Evolutionary conservation across 1,284 basidiomycete genomes (phyloP), one percentile per base, ranked within the genome.

Genomic region (Cutaneotrichosporon sp.): DNA sequence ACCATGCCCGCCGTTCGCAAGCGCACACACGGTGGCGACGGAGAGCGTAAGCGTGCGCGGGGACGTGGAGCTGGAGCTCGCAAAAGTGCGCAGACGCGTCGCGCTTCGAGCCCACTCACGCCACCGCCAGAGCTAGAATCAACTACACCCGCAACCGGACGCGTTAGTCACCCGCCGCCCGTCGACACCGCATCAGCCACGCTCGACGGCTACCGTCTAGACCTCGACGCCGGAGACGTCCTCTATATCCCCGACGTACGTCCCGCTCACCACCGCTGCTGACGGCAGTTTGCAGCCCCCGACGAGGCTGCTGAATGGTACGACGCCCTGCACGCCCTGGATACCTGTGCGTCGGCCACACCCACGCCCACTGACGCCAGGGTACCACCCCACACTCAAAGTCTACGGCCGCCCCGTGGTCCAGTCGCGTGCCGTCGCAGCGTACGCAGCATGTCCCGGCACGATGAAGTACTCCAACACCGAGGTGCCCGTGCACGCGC

Each of bases 361-460:
- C 20, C 21, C 5, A 14, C 37, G 15, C 9, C 17, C 30, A 17
- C 55, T 53, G 18, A 54, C 46, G 33, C 17, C 49, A 71, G 23
- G 23, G 35, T 66, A 81, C 58, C 77, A 77, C 44, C 80, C 80
- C 1, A 77, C 69, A 9, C 74, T 81, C n/a, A 78, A 75, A 47
- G 71, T 81, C 40, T 81, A 81, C 62, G 80, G 80, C n/a, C 72
- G 74, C 20, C 64, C 68, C 18, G 75, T 80, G 44, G 64, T 65
- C 5, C 80, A 81, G 60, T 77, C 76, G 13, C 73, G 80, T 8
- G 69, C 74, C 18, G 79, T 80, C 23, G 76, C 77, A 55, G 78
- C 77, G 0, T 80, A 78, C 60, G 72, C 78, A 0, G 77, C 77
- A 2, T 64, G 66, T 2, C 68, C 73, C 3, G 59, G 63, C 4